These are phyloP conservation scores for Neopestalotiopsis rosae DNA, from an alignment of 2,329 filamentous ascomycete species.

Conservation along the genomic window DNA sequence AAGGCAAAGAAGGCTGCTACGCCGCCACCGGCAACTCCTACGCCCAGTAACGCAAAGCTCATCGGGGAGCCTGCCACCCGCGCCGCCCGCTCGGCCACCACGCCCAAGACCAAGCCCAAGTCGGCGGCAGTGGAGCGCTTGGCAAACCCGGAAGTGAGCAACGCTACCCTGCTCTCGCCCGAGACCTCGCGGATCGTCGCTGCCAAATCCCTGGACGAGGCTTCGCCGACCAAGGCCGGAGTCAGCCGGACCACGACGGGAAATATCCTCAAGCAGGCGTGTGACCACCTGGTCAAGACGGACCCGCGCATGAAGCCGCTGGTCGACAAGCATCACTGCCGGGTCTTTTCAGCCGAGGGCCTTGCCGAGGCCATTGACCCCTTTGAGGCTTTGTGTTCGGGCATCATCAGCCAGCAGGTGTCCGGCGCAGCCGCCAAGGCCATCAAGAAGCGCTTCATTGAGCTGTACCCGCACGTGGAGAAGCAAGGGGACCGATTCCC, in stretches of 20 bases:
- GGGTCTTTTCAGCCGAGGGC: conserved; percentile 79
- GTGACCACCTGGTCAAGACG: conserved; percentile 73
- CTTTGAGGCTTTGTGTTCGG: conserved; percentile 80
- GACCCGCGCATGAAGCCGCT: conserved; percentile 76
- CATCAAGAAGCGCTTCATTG: conserved; percentile 86
- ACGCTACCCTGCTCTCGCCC: conserved; percentile 74
- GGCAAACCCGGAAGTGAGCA: conserved; percentile 68
- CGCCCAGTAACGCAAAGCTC: conserved; percentile 48
- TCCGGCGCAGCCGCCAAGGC: conserved; percentile 88
- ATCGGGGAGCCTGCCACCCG: conserved; percentile 39
- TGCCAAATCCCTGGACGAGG: conserved; percentile 51
- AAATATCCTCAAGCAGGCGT: conserved; percentile 76
- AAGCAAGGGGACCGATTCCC: conserved; percentile 62
- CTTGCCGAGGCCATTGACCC: conserved; percentile 88
- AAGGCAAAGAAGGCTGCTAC: conserved; percentile 27
- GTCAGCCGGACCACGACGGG: conserved; percentile 63
- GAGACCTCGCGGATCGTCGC: conserved; percentile 68
- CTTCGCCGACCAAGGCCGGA: conserved; percentile 51
- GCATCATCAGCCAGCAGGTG: conserved; percentile 96
- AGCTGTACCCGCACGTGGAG: conserved; percentile 60
- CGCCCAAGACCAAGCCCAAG: conserved; percentile 48
- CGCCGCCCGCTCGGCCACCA: conserved; percentile 26
- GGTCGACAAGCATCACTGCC: conserved; percentile 77
- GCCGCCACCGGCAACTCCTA: conserved; percentile 51
- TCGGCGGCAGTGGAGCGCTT: conserved; percentile 56